Evolutionary conservation across 2,329 filamentous ascomycete genomes (phyloP), one percentile per base, ranked within the genome.

Genomic region (Ophiostoma himal-ulmi): DNA sequence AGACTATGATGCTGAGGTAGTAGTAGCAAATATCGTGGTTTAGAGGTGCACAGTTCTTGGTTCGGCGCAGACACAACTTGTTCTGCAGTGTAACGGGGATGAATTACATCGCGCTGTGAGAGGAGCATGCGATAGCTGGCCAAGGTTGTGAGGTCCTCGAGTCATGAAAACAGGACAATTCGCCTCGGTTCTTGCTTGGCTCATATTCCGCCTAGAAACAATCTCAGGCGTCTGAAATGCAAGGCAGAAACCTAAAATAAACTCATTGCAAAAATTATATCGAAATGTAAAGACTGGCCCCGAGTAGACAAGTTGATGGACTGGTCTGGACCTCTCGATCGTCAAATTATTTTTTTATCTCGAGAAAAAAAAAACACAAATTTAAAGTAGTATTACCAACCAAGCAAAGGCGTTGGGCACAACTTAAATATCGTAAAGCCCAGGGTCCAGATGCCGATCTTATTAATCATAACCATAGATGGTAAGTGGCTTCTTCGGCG

Each of bases 261-360:
- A 54, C 14, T 34, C 26, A 62, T 7, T 5, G 57, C 10, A 20
- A 17, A 13, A 20, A 8, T n/a, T 8, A 5, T 54, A 54, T 22
- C 44, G 22, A 54, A 26, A 62, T 7, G 26, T 14, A 52, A n/a
- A 52, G 22, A 26, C 22, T 22, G 22, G 4, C 4, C 13, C 48
- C 2, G 44, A 17, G 44, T 26, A 26, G 44, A n/a, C 44, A n/a
- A 11, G 14, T 26, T 26, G 52, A 57, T 57, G 52, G 52, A 22
- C 26, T 34, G 57, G 57, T 44, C 37, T 69, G 54, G 37, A 48
- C 20, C 65, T 48, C 20, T 22, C 30, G 62, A 65, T 65, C 62
- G 62, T 20, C 52, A 22, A 26, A 30, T 17, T n/a, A 26, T 1
- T 17, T 1, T 17, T 57, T 2, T 26, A 26, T 26, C 34, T 65